Base-by-base conservation (phyloP, 192 early-diverging fungal species). In the Cetraspora pellucida region DNA sequence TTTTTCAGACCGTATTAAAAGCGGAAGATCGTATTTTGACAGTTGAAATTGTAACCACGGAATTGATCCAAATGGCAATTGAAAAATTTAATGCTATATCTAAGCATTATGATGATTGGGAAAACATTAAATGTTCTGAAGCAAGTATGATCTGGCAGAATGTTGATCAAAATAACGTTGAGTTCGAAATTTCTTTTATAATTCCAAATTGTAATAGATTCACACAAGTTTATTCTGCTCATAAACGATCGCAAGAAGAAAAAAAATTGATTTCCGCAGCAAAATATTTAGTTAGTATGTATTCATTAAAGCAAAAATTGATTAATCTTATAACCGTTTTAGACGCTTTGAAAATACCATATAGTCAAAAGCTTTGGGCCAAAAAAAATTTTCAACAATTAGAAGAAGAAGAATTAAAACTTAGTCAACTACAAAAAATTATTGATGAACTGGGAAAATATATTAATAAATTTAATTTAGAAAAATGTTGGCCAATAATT, bases 401-500 rank as follows among this genome's bases (percentile, higher is more conserved):
- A 14, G 19, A 63, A 1, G 46, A 27, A n/a, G 43, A 63, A 31
- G 44, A 64, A 47, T 45, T 46, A 47, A 59, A 47, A 28, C 10
- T 75, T 28, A 27, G 28, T 3, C 19, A 64, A 5, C 63, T 61
- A 50, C 2, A 13, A 17, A 19, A 47, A 16, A 47, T 49, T 23
- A 64, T 45, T 3, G 25, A 63, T 0, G 14, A 64, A 28, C 49
- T 75, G 17, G 45, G 45, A 17, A 44, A 16, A 16, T 7, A 5
- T 64, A 7, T 63, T 43, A 17, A 44, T 25, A 17, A 16, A 13
- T 7, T 64, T 16, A 1, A 75, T 1, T 54, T 54, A 14, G 16
- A 60, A 1, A 59, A 75, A 59, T 61, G 58, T 19, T 75, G 74
- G 58, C n/a, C 13, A 1, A 17, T 75, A 13, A 75, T 75, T n/a